phyloP scores from a whole-genome alignment of 257 asterid genomes.

The Ilex asprella region DNA sequence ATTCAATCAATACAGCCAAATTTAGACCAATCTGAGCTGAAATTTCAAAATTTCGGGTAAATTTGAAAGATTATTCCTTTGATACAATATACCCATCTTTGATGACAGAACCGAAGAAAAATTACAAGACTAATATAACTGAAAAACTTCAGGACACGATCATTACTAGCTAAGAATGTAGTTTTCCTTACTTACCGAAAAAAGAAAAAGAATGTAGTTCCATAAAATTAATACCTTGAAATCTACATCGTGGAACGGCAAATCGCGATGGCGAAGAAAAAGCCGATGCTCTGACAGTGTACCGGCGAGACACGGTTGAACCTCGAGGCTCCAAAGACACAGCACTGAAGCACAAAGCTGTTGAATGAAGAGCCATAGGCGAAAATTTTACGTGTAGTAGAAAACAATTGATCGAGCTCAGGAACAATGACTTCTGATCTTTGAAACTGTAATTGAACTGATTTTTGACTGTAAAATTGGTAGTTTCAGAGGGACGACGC shows the following conservation, averaged over 20 bases:
- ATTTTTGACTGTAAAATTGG: conserved; percentile 25
- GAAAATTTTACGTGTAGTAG: neutral
- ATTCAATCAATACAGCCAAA: no score
- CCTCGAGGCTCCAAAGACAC: conserved; percentile 34
- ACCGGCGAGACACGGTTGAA: conserved; percentile 26
- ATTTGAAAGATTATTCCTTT: no score
- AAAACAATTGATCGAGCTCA: neutral
- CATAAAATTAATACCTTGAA: conserved; percentile 35
- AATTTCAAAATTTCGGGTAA: no score
- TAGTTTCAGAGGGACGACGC: conserved; percentile 5
- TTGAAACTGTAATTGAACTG: conserved; percentile 12
- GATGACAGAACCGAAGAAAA: no score
- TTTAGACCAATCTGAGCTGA: no score
- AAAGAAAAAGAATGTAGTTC: no score
- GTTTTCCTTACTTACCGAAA: no score
- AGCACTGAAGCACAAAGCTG: conserved; percentile 45
- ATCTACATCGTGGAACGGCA: conserved; percentile 32
- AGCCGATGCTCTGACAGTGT: conserved; percentile 28
- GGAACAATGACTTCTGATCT: conserved; percentile 1
- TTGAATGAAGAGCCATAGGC: conserved; percentile 54
- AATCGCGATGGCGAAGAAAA: conserved; percentile 28
- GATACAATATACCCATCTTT: no score
- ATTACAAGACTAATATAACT: no score
- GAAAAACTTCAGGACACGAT: no score
- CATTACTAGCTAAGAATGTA: no score